Evolutionary conservation across 352 stramenopile genomes (phyloP).

Genomic region (Globisporangium yorkense): DNA sequence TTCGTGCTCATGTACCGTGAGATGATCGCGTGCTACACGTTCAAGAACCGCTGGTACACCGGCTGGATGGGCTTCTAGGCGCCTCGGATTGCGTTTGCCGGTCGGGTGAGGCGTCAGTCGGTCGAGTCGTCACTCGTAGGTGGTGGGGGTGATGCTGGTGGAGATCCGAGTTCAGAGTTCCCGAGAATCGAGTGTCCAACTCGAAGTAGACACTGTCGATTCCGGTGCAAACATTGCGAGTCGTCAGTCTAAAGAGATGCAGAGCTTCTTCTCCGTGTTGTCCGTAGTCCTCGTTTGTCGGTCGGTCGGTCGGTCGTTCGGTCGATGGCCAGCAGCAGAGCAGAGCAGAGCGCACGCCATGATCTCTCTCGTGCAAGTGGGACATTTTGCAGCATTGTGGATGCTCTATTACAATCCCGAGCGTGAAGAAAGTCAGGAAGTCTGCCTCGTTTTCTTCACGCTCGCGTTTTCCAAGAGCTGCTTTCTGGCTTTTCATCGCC

Average conservation of each 20-base stretch:
- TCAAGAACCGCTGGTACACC: constrained; percentile 88
- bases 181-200: too few relatives aligned
- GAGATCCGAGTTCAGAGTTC: too few relatives aligned
- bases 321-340: too few relatives aligned
- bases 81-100: not conserved
- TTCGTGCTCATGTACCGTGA: constrained; percentile 84
- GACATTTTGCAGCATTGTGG: not conserved
- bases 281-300: too few relatives aligned
- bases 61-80: constrained; percentile 79
- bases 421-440: not conserved
- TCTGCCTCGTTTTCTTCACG: not conserved
- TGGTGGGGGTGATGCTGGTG: too few relatives aligned
- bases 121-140: too few relatives aligned
- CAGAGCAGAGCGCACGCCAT: too few relatives aligned
- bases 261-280: too few relatives aligned
- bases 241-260: too few relatives aligned
- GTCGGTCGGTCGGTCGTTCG: too few relatives aligned
- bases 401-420: not conserved
- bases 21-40: constrained; percentile 80
- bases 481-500: not conserved
- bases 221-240: too few relatives aligned
- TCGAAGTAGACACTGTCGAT: too few relatives aligned
- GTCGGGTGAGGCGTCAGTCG: not conserved
- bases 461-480: not conserved
- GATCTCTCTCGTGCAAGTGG: not conserved